These are phyloP conservation scores for Tetrahymena thermophila DNA, from an alignment of 73 alveolate species.

Conservation along the genomic window DNA sequence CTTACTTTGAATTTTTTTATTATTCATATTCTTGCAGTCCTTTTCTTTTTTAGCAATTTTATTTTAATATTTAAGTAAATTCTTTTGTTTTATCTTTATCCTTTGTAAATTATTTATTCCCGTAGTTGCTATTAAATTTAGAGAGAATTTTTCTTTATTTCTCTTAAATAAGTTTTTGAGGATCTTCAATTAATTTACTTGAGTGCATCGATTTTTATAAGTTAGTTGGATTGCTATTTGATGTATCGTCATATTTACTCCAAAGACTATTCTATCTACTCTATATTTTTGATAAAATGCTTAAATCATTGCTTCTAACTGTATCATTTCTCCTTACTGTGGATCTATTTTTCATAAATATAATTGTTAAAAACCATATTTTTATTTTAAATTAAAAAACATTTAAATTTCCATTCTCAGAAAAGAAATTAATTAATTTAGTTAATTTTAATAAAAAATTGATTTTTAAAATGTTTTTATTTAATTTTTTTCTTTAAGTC, in stretches of 20 bases:
- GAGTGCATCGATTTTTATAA: neutral
- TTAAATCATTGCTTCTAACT: neutral
- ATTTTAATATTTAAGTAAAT: neutral
- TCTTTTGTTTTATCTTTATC: neutral
- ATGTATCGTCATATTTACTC: neutral
- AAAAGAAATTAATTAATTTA: too few relatives aligned
- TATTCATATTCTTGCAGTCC: neutral
- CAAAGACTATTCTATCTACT: neutral
- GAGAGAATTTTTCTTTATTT: neutral
- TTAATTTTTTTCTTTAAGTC: too few relatives aligned
- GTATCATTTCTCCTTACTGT: neutral
- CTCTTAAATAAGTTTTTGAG: neutral
- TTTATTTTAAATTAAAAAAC: too few relatives aligned
- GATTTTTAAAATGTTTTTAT: too few relatives aligned
- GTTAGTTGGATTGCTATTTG: neutral
- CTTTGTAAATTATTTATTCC: neutral
- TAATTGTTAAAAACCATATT: neutral
- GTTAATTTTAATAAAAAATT: too few relatives aligned
- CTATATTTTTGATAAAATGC: neutral
- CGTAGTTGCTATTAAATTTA: neutral
- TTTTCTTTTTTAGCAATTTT: neutral
- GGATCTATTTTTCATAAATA: neutral
- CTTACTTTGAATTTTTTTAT: neutral
- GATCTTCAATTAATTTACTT: neutral
- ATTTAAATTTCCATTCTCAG: too few relatives aligned